Evolutionary conservation across 805 yeast genomes (phyloP).

Genomic region (Yueomyces sinensis): DNA sequence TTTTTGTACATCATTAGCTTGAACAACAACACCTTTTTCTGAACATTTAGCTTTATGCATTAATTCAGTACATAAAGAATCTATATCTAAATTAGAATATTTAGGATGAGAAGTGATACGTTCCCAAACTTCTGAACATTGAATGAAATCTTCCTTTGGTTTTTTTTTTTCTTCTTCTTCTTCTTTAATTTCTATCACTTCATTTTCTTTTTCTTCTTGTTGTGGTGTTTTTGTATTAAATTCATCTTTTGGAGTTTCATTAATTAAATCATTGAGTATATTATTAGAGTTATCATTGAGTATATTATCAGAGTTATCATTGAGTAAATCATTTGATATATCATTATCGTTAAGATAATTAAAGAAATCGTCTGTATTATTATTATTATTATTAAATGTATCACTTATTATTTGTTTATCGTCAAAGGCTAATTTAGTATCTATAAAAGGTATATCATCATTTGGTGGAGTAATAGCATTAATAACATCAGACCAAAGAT

Average conservation of each 20-base stretch:
- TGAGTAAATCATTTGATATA: constrained; percentile 6
- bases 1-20: constrained; percentile 63
- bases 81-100: constrained; percentile 87
- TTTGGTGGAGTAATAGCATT: neutral
- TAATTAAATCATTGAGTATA: neutral
- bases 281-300: neutral
- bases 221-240: too few relatives aligned
- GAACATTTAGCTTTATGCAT: constrained; percentile 91
- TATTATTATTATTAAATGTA: too few relatives aligned
- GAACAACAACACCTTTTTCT: constrained; percentile 81
- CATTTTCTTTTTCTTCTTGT: neutral
- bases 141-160: constrained; percentile 30
- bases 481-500: too few relatives aligned
- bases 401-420: constrained; percentile 1
- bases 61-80: constrained; percentile 81
- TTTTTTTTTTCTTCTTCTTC: constrained; percentile 25
- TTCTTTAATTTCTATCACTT: constrained; percentile 1
- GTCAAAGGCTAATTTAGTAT: constrained; percentile 16
- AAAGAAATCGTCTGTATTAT: neutral
- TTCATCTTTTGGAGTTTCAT: neutral
- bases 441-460: constrained; percentile 12
- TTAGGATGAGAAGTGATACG: constrained; percentile 88
- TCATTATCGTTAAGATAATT: constrained; percentile 2
- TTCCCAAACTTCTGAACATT: constrained; percentile 94
- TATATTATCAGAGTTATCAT: neutral